Evolutionary conservation across 441 rosid species (phyloP).

Genomic region (Pelargonium cotyledonis): DNA sequence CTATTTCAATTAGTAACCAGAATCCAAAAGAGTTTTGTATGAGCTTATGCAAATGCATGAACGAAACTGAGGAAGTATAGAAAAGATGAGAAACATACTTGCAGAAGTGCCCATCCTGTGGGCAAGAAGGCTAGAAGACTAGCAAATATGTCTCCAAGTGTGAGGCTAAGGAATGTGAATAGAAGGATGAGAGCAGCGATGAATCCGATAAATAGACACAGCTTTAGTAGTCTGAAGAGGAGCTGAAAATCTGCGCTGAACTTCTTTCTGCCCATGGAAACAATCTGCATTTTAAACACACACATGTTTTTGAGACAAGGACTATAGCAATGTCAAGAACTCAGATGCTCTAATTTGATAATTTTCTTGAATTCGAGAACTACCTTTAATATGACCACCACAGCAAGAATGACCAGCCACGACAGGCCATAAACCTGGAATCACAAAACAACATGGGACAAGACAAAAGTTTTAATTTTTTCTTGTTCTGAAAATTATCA

Average conservation of each 20-base stretch:
- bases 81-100: conserved; percentile 29
- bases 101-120: conserved; percentile 91
- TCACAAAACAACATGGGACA: conserved; percentile 17
- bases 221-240: conserved; percentile 82
- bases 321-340: conserved; percentile 1
- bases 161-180: conserved; percentile 68
- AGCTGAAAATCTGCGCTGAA: conserved; percentile 97
- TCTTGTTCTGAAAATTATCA: background rate
- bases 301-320: background rate
- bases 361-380: conserved; percentile 10
- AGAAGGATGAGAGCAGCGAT: conserved; percentile 56
- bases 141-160: conserved; percentile 78
- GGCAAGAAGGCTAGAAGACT: conserved; percentile 80
- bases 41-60: background rate
- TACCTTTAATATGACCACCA: conserved; percentile 78
- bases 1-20: background rate
- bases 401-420: conserved; percentile 86
- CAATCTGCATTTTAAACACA: conserved; percentile 45
- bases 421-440: conserved; percentile 79
- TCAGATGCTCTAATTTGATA: background rate
- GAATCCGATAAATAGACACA: conserved; percentile 60
- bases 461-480: background rate
- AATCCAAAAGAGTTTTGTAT: background rate
- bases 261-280: conserved; percentile 95
- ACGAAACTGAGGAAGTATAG: background rate